These are phyloP conservation scores for Cryptococcus neoformans DNA, from an alignment of 1,284 basidiomycete species.

Conservation along the genomic window DNA sequence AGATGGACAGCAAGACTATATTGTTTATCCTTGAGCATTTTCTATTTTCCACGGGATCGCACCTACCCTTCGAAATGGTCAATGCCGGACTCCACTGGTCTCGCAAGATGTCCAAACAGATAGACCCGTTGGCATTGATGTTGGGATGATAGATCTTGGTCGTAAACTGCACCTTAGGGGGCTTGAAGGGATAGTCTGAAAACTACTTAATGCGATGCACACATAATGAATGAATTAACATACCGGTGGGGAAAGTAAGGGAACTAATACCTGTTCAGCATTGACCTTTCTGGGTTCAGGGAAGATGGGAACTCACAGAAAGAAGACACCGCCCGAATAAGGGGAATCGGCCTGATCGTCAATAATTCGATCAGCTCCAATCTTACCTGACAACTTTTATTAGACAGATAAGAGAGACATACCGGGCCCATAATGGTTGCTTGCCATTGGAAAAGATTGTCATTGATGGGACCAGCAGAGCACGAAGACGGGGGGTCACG, in stretches of 20 bases:
- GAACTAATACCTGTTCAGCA: constrained; percentile 23
- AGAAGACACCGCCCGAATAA: constrained; percentile 94
- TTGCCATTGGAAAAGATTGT: constrained; percentile 98
- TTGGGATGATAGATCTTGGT: constrained; percentile 70
- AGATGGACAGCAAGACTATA: constrained; percentile 86
- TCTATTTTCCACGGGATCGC: too few species aligned
- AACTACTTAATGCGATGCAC: neutral
- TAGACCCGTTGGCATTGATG: constrained; percentile 75
- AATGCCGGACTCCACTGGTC: constrained; percentile 98
- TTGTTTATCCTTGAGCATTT: too few species aligned
- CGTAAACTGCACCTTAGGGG: constrained; percentile 98
- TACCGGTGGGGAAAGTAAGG: constrained; percentile 51
- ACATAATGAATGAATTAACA: neutral
- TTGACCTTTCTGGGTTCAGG: too few species aligned
- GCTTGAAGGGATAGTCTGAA: constrained; percentile 96
- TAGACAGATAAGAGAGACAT: constrained; percentile 43
- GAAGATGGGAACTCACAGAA: constrained; percentile 59
- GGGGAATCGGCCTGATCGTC: constrained; percentile 79
- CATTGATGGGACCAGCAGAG: constrained; percentile 91
- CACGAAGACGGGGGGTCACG: constrained; percentile 96
- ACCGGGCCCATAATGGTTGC: constrained; percentile 98
- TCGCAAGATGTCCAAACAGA: constrained; percentile 95
- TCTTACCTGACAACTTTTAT: neutral
- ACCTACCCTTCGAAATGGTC: constrained; percentile 94
- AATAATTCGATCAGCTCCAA: neutral